These are phyloP conservation scores for Cordyceps javanica DNA, from an alignment of 2,329 filamentous ascomycete genomes.

Conservation along the genomic window DNA sequence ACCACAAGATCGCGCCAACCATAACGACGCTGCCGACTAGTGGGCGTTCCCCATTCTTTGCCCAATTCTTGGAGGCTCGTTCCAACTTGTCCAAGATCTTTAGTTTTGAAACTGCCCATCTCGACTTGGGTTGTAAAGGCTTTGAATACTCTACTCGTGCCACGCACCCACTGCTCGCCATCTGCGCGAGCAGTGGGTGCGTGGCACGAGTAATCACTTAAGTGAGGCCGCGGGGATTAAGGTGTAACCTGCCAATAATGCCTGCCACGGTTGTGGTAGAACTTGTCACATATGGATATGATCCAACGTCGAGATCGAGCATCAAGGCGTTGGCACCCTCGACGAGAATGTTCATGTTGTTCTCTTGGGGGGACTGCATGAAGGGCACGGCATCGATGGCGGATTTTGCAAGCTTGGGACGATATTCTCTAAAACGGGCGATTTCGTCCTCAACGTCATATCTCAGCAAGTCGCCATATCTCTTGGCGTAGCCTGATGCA, in stretches of 20 bases:
- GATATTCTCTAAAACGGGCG: constrained; percentile 51
- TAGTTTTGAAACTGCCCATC: constrained; percentile 61
- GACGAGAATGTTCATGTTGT: constrained; percentile 50
- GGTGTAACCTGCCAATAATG: constrained; percentile 55
- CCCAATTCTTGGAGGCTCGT: constrained; percentile 43
- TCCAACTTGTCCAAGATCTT: constrained; percentile 42
- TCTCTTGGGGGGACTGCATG: constrained; percentile 54
- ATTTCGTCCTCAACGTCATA: constrained; percentile 68
- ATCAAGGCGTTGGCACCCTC: constrained; percentile 60
- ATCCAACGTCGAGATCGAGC: constrained; percentile 56
- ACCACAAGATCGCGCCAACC: constrained; percentile 61
- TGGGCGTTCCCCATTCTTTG: constrained; percentile 39
- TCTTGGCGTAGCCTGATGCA: constrained; percentile 54
- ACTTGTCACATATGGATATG: constrained; percentile 21
- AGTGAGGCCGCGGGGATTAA: too few species aligned
- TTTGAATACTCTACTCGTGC: neutral
- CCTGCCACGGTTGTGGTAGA: constrained; percentile 28
- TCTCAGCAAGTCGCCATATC: constrained; percentile 59
- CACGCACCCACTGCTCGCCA: neutral
- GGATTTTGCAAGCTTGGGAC: constrained; percentile 50
- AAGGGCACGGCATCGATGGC: constrained; percentile 63
- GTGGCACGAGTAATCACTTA: too few species aligned
- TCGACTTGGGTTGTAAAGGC: constrained; percentile 51
- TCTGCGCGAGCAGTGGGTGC: too few species aligned
- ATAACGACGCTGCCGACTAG: constrained; percentile 55